Evolutionary conservation across 2,329 filamentous ascomycete species (phyloP).

Genomic region (Fusarium vanettenii): DNA sequence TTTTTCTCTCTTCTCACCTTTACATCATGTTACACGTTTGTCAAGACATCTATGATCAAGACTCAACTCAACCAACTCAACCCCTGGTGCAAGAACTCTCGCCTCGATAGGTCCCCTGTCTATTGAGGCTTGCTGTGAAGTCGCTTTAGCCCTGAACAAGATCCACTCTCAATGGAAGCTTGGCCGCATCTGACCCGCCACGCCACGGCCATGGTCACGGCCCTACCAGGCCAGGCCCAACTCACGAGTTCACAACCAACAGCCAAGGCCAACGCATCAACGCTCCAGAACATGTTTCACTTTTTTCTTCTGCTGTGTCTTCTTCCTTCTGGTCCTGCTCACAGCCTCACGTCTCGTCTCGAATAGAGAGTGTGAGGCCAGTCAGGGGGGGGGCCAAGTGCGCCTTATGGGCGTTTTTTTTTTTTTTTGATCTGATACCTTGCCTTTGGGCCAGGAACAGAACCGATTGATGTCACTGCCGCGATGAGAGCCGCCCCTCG

Average conservation of each 20-base stretch:
- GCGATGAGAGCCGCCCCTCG: not conserved
- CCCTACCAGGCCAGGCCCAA: constrained; percentile 16
- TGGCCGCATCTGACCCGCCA: constrained; percentile 45
- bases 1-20: not conserved
- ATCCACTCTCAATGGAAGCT: constrained; percentile 29
- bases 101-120: not conserved
- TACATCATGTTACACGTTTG: constrained; percentile 8
- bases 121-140: constrained; percentile 22
- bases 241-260: constrained; percentile 1
- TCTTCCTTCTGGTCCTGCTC: not conserved
- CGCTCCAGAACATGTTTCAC: constrained; percentile 17
- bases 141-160: constrained; percentile 36
- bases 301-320: not conserved
- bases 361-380: not conserved
- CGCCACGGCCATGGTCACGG: constrained; percentile 25
- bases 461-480: constrained; percentile 6
- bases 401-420: constrained; percentile 19
- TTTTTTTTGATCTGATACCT: not conserved
- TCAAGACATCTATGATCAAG: constrained; percentile 1
- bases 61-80: not conserved
- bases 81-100: not conserved
- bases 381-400: constrained; percentile 6
- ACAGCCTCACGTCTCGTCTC: constrained; percentile 17
- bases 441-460: not conserved
- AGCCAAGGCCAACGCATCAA: constrained; percentile 28